Evolutionary conservation across 768 basidiomycete genomes (phyloP).

Genomic region (Amanita subjunquillea): DNA sequence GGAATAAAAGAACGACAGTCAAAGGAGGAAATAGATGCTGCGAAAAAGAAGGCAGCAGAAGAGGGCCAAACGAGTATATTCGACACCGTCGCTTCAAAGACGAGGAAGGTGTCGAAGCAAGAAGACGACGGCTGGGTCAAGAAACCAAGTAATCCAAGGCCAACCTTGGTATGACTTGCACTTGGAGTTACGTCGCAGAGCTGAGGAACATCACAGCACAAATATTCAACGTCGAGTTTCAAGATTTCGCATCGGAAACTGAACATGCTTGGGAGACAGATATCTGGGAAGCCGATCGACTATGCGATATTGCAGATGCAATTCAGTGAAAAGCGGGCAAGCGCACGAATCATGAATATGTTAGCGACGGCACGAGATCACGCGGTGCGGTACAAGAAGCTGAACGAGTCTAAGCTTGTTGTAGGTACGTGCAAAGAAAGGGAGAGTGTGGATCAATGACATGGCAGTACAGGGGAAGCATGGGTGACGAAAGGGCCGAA

Average conservation of each 20-base stretch:
- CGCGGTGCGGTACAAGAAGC: slow-evolving; percentile 65
- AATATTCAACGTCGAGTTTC: slow-evolving; percentile 87
- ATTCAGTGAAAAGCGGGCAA: slow-evolving; percentile 89
- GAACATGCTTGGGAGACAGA: slow-evolving; percentile 79
- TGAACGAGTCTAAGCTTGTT: slow-evolving; percentile 63
- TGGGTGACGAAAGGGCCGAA: slow-evolving; percentile 87
- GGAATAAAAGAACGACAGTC: slow-evolving; percentile 32
- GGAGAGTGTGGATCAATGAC: background rate
- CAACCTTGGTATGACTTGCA: slow-evolving; percentile 15
- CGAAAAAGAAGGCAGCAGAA: slow-evolving; percentile 32
- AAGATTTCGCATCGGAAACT: slow-evolving; percentile 92
- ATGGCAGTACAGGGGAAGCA: slow-evolving; percentile 55
- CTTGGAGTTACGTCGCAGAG: background rate
- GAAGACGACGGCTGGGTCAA: slow-evolving; percentile 8
- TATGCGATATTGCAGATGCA: slow-evolving; percentile 95
- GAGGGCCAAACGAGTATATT: slow-evolving; percentile 42
- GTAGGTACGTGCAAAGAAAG: slow-evolving; percentile 52
- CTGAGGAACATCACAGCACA: slow-evolving; percentile 46
- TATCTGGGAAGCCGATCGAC: slow-evolving; percentile 87
- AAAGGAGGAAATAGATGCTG: slow-evolving; percentile 34
- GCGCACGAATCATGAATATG: slow-evolving; percentile 80
- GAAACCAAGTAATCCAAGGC: slow-evolving; percentile 15
- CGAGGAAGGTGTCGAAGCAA: slow-evolving; percentile 8
- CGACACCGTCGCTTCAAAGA: slow-evolving; percentile 24
- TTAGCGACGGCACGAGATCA: slow-evolving; percentile 81